Percentiles rank a stretch among this genome's conserved stretches.
phyloP scores from a whole-genome alignment of 352 stramenopile species.

The Phytopythium mirpurense region DNA sequence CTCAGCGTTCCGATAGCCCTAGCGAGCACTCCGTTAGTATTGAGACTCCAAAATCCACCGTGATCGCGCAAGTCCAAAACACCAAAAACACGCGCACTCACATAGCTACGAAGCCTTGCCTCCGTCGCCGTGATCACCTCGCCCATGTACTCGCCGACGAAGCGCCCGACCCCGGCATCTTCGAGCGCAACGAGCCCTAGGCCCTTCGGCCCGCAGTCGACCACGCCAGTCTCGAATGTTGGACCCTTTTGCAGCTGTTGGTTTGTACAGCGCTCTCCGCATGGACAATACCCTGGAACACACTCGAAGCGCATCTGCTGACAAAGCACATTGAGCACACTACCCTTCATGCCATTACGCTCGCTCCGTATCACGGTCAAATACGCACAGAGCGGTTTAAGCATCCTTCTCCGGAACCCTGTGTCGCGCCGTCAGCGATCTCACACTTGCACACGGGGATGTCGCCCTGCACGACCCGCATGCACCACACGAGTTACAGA shows the following conservation, averaged over 20 bases:
- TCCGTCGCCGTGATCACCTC: not conserved
- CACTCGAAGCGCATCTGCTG: slow-evolving; percentile 2
- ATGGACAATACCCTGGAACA: not conserved
- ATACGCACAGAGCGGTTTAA: too few relatives aligned
- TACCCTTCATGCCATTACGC: too few relatives aligned
- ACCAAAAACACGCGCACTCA: not conserved
- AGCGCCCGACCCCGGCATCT: not conserved
- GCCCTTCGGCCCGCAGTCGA: not conserved
- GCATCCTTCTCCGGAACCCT: too few relatives aligned
- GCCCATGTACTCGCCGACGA: not conserved
- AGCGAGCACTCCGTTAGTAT: too few relatives aligned
- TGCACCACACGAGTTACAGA: too few relatives aligned
- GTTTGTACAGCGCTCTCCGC: not conserved
- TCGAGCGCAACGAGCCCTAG: not conserved
- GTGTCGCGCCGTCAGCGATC: too few relatives aligned
- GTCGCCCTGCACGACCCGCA: too few relatives aligned
- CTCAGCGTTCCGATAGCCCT: not conserved
- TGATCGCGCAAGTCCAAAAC: not conserved
- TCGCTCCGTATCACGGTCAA: too few relatives aligned
- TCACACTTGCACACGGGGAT: too few relatives aligned
- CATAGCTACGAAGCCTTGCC: too few relatives aligned
- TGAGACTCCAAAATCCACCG: too few relatives aligned
- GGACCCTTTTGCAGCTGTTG: not conserved
- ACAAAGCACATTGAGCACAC: too few relatives aligned
- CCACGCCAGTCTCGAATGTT: not conserved